Base-by-base conservation (phyloP, 2,329 filamentous ascomycete species). In the Cladosporium phlei region DNA sequence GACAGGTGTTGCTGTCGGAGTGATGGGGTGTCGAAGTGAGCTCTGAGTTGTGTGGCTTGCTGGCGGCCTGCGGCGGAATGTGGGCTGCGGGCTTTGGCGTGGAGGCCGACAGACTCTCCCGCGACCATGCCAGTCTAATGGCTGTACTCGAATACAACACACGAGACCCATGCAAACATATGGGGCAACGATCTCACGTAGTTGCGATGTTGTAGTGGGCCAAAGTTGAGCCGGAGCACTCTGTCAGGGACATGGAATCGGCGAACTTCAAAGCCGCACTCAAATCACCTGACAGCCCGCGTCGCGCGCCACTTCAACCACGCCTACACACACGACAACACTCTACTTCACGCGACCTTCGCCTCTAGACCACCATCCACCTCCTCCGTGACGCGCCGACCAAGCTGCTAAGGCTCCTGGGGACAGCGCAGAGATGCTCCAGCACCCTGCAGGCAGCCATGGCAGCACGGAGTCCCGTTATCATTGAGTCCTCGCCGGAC, bases 401-500 rank as follows among this genome's bases (percentile, higher is more conserved):
- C 24, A 37, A 37, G 22, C 42, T 45, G 42, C 24, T 45, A 14
- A 32, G 42, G 42, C 42, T 45, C 22, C 32, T 29, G 30, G 20
- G 32, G 42, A 22, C 42, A 21, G 24, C 25, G 42, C 35, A 39
- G 47, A 49, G 33, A 57, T 55, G 53, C 38, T 28, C 22, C 21
- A 37, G 37, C 37, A 21, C 14, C 14, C 10, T 42, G 22, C 30
- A 27, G 17, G 20, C 35, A 27, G 54, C n/a, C 42, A 57, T 57
- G 55, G 46, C 55, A 21, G 48, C 45, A 29, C 47, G 28, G 21
- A 56, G 51, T 34, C 56, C 57, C 12, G 52, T 59, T 30, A 49
- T 55, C 17, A 51, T 60, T 17, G 30, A 52, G 34, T 58, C 55
- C 21, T 57, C 57, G 24, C 55, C 57, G 16, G 12, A 45, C 17